These are phyloP conservation scores for Didymella sp. DNA, from an alignment of 2,329 filamentous ascomycete genomes.

Conservation along the genomic window DNA sequence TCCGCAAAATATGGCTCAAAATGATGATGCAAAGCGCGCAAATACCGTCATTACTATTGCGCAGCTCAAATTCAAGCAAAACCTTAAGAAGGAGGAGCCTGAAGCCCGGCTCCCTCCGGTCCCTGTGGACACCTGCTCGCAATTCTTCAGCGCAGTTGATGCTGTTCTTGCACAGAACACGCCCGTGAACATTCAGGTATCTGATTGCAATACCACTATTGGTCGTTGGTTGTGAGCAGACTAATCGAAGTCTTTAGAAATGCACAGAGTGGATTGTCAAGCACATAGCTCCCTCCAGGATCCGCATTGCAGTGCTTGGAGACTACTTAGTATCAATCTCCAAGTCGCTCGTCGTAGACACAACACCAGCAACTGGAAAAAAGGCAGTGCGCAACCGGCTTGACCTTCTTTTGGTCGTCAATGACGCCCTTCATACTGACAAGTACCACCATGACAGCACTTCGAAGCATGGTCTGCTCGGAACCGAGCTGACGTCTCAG, in stretches of 20 bases:
- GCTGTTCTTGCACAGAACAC: conserved; percentile 40
- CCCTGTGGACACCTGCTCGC: conserved; percentile 29
- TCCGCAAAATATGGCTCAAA: conserved; percentile 27
- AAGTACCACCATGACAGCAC: conserved; percentile 30
- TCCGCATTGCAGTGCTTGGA: conserved; percentile 70
- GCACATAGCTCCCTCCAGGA: conserved; percentile 71
- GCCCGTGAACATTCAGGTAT: conserved; percentile 45
- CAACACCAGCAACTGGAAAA: conserved; percentile 49
- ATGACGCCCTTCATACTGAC: conserved; percentile 71
- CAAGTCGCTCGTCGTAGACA: conserved; percentile 59
- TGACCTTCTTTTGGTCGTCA: conserved; percentile 79
- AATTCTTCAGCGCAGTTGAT: conserved; percentile 36
- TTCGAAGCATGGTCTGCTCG: conserved; percentile 19
- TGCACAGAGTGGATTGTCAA: conserved; percentile 86
- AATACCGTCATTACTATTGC: conserved; percentile 35
- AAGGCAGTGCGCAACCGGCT: conserved; percentile 70
- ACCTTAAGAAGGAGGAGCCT: conserved; percentile 31
- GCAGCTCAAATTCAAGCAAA: conserved; percentile 40
- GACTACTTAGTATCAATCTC: conserved; percentile 78
- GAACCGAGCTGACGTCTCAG: conserved; percentile 56
- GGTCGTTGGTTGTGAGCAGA: conserved; percentile 33
- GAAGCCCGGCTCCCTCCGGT: conserved; percentile 30
- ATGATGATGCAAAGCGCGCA: conserved; percentile 34
- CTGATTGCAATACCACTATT: conserved; percentile 30
- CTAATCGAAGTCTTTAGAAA: conserved; percentile 63